Percentiles rank a stretch among this genome's conserved stretches.
phyloP scores from a whole-genome alignment of 176 grass and related monocot species.

The Elaeis guineensis region DNA sequence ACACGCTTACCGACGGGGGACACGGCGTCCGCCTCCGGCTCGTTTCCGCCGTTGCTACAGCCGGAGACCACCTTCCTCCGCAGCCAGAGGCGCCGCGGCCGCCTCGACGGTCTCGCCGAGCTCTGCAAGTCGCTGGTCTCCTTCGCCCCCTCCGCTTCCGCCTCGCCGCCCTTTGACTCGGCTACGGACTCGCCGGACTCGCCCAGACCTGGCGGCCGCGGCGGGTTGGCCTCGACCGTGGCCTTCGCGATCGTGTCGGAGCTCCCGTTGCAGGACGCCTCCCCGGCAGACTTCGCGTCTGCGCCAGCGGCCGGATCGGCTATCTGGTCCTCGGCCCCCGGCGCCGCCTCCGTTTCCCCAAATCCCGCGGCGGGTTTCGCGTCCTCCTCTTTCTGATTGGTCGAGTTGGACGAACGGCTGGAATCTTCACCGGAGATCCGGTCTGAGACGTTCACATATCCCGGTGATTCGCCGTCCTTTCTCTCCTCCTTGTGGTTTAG shows the following conservation, averaged over 20 bases:
- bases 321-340: background rate
- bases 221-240: background rate
- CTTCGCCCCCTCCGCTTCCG: background rate
- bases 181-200: slow-evolving; percentile 63
- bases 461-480: slow-evolving; percentile 1
- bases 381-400: slow-evolving; percentile 46
- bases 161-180: slow-evolving; percentile 39
- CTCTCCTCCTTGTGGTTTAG: slow-evolving; percentile 16
- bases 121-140: slow-evolving; percentile 5
- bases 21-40: slow-evolving; percentile 18
- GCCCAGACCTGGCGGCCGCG: slow-evolving; percentile 4
- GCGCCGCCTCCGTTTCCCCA: background rate
- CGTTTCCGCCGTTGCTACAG: too few relatives aligned
- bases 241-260: background rate
- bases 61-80: background rate
- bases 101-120: slow-evolving; percentile 1
- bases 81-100: background rate
- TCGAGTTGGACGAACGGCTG: slow-evolving; percentile 66
- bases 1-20: background rate
- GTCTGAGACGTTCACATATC: slow-evolving; percentile 22
- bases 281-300: slow-evolving; percentile 11
- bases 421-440: slow-evolving; percentile 47
- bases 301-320: background rate
- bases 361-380: background rate
- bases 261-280: slow-evolving; percentile 21